phyloP scores from a whole-genome alignment of 2,329 filamentous ascomycete species.

The Volutella citrinella region DNA sequence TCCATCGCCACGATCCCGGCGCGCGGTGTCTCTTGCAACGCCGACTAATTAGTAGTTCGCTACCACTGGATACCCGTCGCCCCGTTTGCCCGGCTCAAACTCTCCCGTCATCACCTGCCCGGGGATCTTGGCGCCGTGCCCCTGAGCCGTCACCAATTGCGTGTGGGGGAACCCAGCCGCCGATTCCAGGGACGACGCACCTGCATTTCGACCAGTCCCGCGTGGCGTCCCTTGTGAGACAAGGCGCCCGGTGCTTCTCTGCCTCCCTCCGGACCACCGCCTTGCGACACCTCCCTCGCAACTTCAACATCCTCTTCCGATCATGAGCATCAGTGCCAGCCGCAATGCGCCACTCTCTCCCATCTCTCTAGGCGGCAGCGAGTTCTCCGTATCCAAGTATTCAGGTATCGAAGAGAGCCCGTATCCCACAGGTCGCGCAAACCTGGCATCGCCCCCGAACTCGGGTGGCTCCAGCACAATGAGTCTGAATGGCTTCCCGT shows the following conservation, averaged over 20 bases:
- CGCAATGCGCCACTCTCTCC: slow-evolving; percentile 77
- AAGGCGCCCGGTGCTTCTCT: slow-evolving; percentile 21
- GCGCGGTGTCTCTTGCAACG: too few relatives aligned
- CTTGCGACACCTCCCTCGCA: slow-evolving; percentile 22
- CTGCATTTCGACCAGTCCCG: slow-evolving; percentile 24
- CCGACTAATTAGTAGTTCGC: too few relatives aligned
- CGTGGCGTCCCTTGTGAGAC: slow-evolving; percentile 26
- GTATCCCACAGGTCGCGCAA: slow-evolving; percentile 52
- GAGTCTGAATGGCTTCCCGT: slow-evolving; percentile 60
- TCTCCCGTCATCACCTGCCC: too few relatives aligned
- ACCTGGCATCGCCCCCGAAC: slow-evolving; percentile 66
- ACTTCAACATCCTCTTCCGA: slow-evolving; percentile 27
- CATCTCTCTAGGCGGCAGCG: slow-evolving; percentile 78
- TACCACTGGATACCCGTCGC: too few relatives aligned
- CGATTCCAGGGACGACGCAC: slow-evolving; percentile 24
- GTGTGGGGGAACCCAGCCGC: slow-evolving; percentile 25
- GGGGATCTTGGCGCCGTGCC: slow-evolving; percentile 24
- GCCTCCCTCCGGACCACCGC: slow-evolving; percentile 21
- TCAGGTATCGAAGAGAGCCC: slow-evolving; percentile 52
- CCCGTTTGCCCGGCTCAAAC: too few relatives aligned
- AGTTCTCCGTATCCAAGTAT: slow-evolving; percentile 75
- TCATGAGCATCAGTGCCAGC: slow-evolving; percentile 59
- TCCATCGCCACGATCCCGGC: too few relatives aligned
- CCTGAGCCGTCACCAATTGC: slow-evolving; percentile 21
- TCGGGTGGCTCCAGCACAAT: slow-evolving; percentile 58